A percentile compares a stretch with the other conserved stretches of the same genome.
phyloP scores from a whole-genome alignment of 2,329 filamentous ascomycete genomes.

The Colletotrichum simmondsii region DNA sequence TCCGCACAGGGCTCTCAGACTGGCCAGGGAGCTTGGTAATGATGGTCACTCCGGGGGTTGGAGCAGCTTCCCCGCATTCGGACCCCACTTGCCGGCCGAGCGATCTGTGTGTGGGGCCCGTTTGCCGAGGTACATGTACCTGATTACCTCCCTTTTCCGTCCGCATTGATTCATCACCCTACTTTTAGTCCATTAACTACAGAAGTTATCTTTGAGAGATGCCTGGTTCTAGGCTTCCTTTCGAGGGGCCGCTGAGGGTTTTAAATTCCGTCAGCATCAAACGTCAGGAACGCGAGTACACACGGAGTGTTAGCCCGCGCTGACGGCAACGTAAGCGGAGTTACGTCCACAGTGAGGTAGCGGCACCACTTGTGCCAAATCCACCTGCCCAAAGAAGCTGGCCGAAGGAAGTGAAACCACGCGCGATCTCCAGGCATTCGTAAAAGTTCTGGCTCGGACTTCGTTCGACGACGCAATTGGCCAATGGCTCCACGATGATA shows the following conservation, averaged over 20 bases:
- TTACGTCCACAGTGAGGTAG: neutral
- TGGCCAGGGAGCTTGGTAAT: slow-evolving; percentile 9
- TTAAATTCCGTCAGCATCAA: neutral
- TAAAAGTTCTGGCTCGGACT: neutral
- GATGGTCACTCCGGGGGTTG: slow-evolving; percentile 9
- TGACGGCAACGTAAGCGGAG: neutral
- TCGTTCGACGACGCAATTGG: neutral
- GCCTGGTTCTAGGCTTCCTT: neutral
- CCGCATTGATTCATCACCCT: neutral
- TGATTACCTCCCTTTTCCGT: neutral
- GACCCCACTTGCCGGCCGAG: slow-evolving; percentile 31
- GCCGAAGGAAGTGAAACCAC: neutral
- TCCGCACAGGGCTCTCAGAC: slow-evolving; percentile 28
- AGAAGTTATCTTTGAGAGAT: neutral
- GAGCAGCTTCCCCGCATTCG: slow-evolving; percentile 31
- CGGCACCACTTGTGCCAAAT: neutral
- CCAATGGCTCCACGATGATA: neutral
- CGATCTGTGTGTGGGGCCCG: slow-evolving; percentile 22
- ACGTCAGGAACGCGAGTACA: neutral
- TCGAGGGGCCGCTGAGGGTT: neutral
- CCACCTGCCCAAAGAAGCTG: slow-evolving; percentile 23
- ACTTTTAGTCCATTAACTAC: too few relatives aligned
- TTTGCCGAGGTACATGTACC: slow-evolving; percentile 27
- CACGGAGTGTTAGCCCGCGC: neutral
- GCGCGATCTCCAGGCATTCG: neutral